Conservation (phyloP, 129 eudicot species). For the Tagetes patula region DNA sequence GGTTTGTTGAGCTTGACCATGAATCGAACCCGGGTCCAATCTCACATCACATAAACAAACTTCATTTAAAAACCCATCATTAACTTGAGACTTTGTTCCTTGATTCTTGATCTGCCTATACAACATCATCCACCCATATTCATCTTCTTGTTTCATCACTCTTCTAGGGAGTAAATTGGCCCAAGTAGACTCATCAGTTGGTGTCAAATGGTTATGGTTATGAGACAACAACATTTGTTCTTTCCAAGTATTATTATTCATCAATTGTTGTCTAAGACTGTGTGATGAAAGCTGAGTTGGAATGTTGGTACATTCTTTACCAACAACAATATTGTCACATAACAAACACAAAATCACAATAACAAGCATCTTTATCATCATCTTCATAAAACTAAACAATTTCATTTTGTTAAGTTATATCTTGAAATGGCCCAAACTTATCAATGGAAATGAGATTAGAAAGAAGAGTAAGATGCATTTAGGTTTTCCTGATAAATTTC, state of each 20-base stretch:
- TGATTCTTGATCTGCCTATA: constrained; percentile 50
- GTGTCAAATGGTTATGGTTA: constrained; percentile 55
- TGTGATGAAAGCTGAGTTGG: constrained; percentile 56
- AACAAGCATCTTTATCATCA: constrained; percentile 13
- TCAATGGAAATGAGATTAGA: not conserved
- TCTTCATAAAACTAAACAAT: constrained; percentile 3
- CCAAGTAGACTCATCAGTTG: constrained; percentile 73
- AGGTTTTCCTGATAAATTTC: not conserved
- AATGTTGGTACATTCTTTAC: constrained; percentile 67
- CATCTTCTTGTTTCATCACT: constrained; percentile 60
- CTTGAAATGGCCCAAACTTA: too few relatives aligned
- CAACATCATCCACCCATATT: constrained; percentile 54
- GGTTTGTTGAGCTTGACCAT: constrained; percentile 79
- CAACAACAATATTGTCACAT: constrained; percentile 27
- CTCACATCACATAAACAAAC: constrained; percentile 67
- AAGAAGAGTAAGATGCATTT: not conserved
- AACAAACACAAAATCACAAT: constrained; percentile 27
- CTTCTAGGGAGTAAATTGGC: constrained; percentile 67
- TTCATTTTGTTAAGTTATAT: constrained; percentile 10
- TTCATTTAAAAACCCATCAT: constrained; percentile 47
- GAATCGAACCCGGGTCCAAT: constrained; percentile 56
- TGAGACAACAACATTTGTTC: constrained; percentile 43
- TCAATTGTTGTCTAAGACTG: constrained; percentile 48
- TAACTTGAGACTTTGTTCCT: constrained; percentile 21
- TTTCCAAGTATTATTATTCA: constrained; percentile 56